These are phyloP conservation scores for Cutaneotrichosporon cavernicola DNA, from an alignment of 1,284 basidiomycete species.

Conservation along the genomic window DNA sequence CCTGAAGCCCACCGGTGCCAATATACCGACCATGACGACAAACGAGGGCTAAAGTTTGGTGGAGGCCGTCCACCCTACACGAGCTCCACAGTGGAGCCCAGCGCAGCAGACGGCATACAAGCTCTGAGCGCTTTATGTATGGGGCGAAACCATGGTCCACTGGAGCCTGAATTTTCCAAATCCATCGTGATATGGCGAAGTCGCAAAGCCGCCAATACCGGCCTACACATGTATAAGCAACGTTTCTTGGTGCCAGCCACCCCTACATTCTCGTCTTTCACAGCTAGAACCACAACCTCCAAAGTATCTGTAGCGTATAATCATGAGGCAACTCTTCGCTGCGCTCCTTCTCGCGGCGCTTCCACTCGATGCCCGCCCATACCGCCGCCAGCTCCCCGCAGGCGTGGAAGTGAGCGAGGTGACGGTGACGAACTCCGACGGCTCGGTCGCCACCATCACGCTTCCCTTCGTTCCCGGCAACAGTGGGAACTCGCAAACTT, in stretches of 20 bases:
- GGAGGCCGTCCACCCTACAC: not conserved
- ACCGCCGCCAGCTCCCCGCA: not conserved
- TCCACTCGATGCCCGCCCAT: not conserved
- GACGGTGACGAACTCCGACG: not conserved
- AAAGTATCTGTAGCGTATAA: not conserved
- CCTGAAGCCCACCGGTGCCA: not conserved
- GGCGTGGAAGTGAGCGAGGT: not conserved
- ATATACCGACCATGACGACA: not conserved
- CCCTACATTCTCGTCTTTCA: not conserved
- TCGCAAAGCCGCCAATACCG: not conserved
- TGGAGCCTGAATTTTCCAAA: not conserved
- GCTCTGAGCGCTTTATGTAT: too few species aligned
- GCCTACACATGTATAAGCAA: not conserved
- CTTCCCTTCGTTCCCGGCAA: not conserved
- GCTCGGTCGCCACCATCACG: not conserved
- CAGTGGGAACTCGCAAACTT: not conserved
- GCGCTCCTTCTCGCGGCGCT: not conserved
- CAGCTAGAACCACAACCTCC: not conserved
- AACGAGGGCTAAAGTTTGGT: not conserved
- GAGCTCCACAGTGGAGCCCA: not conserved
- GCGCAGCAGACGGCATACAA: not conserved
- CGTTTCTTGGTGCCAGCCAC: not conserved
- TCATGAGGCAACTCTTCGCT: constrained; percentile 4
- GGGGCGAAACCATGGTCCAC: not conserved
- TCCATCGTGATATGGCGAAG: not conserved